These are phyloP conservation scores for Pseudogymnoascus sp. DNA, from an alignment of 2,329 filamentous ascomycete species.

Conservation along the genomic window DNA sequence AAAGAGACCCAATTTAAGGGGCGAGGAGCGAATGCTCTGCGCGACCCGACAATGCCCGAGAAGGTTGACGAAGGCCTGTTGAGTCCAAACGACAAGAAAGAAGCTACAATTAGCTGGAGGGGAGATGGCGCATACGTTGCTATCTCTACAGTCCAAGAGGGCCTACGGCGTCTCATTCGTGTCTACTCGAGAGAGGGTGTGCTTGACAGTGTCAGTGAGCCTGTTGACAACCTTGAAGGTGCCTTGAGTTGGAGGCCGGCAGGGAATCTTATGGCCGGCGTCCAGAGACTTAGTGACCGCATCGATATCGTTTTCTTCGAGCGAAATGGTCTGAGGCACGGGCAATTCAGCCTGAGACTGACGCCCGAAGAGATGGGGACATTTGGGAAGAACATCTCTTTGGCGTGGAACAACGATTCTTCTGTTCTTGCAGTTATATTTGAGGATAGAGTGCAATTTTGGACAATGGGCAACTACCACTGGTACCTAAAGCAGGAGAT, in stretches of 20 bases:
- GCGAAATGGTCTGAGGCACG: constrained; percentile 92
- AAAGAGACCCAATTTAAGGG: constrained; percentile 97
- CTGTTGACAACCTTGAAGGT: constrained; percentile 83
- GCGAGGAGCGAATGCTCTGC: constrained; percentile 73
- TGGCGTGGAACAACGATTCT: constrained; percentile 89
- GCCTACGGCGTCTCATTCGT: constrained; percentile 68
- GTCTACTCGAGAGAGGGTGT: constrained; percentile 86
- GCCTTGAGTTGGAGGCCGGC: constrained; percentile 84
- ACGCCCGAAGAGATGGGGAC: constrained; percentile 49
- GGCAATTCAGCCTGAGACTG: constrained; percentile 75
- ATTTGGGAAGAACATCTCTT: constrained; percentile 49
- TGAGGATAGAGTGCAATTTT: constrained; percentile 71
- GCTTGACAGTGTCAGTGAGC: constrained; percentile 89
- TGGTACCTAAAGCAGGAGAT: constrained; percentile 97
- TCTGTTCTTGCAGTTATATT: constrained; percentile 79
- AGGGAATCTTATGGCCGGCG: constrained; percentile 82
- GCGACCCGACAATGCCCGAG: constrained; percentile 92
- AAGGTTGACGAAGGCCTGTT: constrained; percentile 76
- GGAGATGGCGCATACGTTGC: constrained; percentile 90
- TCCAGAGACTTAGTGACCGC: constrained; percentile 61
- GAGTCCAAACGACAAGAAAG: constrained; percentile 65
- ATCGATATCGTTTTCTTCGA: constrained; percentile 91
- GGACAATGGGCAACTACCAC: constrained; percentile 96
- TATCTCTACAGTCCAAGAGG: constrained; percentile 68
- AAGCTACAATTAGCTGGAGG: constrained; percentile 77